Conservation (phyloP, 1,139 yeast species). For the Suhomyces taliae region DNA sequence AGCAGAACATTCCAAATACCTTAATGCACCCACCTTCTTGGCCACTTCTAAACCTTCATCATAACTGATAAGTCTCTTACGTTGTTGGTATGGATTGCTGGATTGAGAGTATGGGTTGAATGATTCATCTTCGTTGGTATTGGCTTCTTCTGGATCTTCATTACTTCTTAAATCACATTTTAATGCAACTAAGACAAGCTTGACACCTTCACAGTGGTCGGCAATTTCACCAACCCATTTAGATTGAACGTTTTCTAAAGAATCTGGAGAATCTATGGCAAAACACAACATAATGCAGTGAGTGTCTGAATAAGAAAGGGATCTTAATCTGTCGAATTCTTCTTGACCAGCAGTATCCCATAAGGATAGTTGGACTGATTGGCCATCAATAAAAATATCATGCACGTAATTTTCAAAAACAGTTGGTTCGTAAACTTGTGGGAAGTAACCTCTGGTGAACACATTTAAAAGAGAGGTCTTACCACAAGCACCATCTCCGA, state of each 20-base stretch:
- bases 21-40: conserved; percentile 77
- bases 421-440: conserved; percentile 97
- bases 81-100: conserved; percentile 39
- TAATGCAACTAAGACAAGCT: conserved; percentile 87
- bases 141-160: conserved; percentile 30
- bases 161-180: conserved; percentile 84
- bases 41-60: conserved; percentile 89
- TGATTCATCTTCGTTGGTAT: conserved; percentile 33
- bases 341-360: conserved; percentile 99
- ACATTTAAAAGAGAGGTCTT: conserved; percentile 86
- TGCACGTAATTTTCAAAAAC: conserved; percentile 97
- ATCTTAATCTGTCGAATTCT: conserved; percentile 90
- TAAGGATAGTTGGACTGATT: conserved; percentile 84
- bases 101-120: conserved; percentile 33
- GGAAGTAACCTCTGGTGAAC: conserved; percentile 95
- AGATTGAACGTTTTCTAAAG: conserved; percentile 84
- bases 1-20: conserved; percentile 91
- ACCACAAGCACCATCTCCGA: conserved; percentile 93
- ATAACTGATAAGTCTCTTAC: conserved; percentile 62
- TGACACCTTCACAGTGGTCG: conserved; percentile 96
- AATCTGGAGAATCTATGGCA: conserved; percentile 90
- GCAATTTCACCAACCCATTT: conserved; percentile 98
- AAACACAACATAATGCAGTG: conserved; percentile 97
- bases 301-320: conserved; percentile 89
- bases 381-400: conserved; percentile 93